These are phyloP conservation scores for Grosmannia serpens DNA, from an alignment of 2,329 filamentous ascomycete genomes.

Conservation along the genomic window DNA sequence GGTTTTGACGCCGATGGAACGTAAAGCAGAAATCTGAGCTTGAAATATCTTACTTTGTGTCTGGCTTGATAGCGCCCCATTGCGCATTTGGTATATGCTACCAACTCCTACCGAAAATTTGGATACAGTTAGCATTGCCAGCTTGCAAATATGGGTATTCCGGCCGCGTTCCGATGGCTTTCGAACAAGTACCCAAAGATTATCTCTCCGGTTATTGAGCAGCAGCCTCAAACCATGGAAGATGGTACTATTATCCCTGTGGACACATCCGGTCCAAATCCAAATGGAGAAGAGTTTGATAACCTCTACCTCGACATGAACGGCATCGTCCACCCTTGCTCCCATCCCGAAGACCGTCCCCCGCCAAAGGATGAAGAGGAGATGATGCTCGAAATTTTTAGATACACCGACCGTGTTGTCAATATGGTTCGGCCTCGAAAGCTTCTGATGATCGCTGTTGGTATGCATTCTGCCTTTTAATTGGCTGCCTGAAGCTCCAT, in stretches of 20 bases:
- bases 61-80: neutral
- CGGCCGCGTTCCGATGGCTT: constrained; percentile 90
- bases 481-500: neutral
- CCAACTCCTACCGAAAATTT: neutral
- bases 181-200: constrained; percentile 98
- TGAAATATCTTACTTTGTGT: neutral
- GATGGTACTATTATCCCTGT: constrained; percentile 78
- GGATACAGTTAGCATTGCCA: neutral
- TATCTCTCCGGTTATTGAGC: constrained; percentile 81
- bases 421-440: constrained; percentile 98
- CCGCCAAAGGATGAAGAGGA: constrained; percentile 90
- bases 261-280: constrained; percentile 74
- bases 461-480: constrained; percentile 36
- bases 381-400: constrained; percentile 99
- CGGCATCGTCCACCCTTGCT: constrained; percentile 97
- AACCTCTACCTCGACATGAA: constrained; percentile 99
- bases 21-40: neutral
- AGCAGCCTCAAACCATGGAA: constrained; percentile 63
- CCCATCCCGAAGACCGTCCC: constrained; percentile 87
- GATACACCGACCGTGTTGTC: constrained; percentile 95
- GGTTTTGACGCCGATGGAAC: neutral
- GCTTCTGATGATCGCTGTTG: constrained; percentile 92
- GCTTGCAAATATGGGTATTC: constrained; percentile 68
- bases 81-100: neutral
- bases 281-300: constrained; percentile 95